Evolutionary conservation across 306 rosid species (phyloP).

Genomic region (Inga laurina): DNA sequence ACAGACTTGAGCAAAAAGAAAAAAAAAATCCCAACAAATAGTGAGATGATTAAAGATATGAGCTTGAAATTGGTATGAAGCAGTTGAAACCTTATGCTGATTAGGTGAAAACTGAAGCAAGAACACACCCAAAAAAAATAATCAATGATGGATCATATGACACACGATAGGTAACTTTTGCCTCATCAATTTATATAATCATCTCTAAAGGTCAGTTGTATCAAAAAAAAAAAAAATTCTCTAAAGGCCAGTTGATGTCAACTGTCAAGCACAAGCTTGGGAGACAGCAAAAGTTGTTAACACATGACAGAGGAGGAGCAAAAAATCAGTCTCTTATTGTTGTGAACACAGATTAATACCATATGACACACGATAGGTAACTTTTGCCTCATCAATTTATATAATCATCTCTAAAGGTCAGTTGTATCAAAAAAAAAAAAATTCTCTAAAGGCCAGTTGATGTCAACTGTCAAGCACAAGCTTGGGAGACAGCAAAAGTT

Average conservation of each 20-base stretch:
- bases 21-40: neutral
- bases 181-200: conserved; percentile 5
- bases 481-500: conserved; percentile 11
- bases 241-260: neutral
- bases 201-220: neutral
- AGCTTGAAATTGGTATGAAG: neutral
- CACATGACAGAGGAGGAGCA: too few relatives aligned
- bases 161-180: neutral
- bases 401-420: conserved; percentile 15
- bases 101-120: neutral
- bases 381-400: neutral
- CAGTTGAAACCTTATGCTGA: neutral
- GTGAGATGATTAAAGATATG: neutral
- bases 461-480: neutral
- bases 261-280: neutral
- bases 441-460: conserved; percentile 7
- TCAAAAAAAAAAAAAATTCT: too few relatives aligned
- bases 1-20: neutral
- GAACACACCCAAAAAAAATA: neutral
- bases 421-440: neutral
- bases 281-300: conserved; percentile 1
- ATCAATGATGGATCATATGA: neutral
- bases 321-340: too few relatives aligned
- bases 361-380: neutral
- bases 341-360: too few relatives aligned